Evolutionary conservation across 257 asterid genomes (phyloP).

Genomic region (Solanum pimpinellifolium): DNA sequence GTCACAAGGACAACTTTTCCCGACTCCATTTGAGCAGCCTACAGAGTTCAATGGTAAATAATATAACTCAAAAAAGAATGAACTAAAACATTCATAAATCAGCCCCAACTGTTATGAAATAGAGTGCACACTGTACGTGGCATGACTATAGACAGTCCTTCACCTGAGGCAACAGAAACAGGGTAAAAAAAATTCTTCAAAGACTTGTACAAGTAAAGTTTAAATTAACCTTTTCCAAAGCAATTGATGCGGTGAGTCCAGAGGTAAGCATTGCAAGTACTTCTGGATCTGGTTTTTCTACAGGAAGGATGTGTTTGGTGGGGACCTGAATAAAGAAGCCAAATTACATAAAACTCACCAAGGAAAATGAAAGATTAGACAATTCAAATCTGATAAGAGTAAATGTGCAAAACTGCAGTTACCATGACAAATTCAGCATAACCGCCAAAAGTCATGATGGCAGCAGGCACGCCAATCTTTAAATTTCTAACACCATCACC

Average conservation of each 20-base stretch:
- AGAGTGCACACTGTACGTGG: background rate
- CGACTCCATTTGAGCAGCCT: conserved; percentile 86
- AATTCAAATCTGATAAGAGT: background rate
- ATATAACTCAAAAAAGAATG: background rate
- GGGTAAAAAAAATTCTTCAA: background rate
- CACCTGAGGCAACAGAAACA: background rate
- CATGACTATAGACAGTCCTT: background rate
- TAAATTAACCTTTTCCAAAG: conserved; percentile 71
- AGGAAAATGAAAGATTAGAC: background rate
- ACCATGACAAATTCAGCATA: conserved; percentile 84
- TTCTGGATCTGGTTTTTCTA: conserved; percentile 91
- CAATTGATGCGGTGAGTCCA: conserved; percentile 92
- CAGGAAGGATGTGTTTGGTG: conserved; percentile 81
- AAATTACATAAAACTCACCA: background rate
- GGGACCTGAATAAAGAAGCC: conserved; percentile 40
- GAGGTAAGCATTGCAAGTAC: conserved; percentile 98
- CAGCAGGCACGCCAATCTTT: conserved; percentile 89
- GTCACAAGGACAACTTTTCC: conserved; percentile 91
- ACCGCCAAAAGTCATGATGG: conserved; percentile 83
- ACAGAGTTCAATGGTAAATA: background rate
- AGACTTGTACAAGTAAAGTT: background rate
- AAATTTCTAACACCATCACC: conserved; percentile 80
- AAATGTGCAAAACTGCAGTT: background rate
- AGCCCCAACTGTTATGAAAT: background rate
- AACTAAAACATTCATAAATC: background rate